Evolutionary conservation across 1,284 basidiomycete species (phyloP).

Genomic region (Erythrobasidium hasegawianum): DNA sequence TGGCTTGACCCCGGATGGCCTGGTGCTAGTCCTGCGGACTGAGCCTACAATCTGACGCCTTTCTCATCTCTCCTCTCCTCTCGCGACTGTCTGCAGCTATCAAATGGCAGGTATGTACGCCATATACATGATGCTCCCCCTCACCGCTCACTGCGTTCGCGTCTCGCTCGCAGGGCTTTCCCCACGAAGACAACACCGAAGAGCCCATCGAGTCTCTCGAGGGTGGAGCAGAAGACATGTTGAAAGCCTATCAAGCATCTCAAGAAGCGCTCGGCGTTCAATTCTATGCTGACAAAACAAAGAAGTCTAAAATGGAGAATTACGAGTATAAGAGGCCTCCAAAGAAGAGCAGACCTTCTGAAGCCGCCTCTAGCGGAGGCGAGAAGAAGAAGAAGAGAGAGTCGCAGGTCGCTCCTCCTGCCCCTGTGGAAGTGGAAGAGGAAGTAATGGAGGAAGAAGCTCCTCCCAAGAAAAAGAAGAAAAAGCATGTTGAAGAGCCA

Average conservation of each 20-base stretch:
- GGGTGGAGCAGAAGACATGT: constrained; percentile 17
- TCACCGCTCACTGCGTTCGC: no score
- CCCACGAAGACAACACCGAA: constrained; percentile 10
- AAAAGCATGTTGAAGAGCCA: not conserved
- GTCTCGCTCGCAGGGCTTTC: constrained; percentile 29
- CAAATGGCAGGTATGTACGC: no score
- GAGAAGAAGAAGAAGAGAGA: not conserved
- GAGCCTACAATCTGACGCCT: no score
- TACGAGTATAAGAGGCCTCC: not conserved
- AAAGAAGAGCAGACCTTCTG: no score
- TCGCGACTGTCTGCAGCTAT: no score
- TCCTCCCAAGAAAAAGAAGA: constrained; percentile 15
- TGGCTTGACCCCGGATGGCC: no score
- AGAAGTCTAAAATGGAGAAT: constrained; percentile 3
- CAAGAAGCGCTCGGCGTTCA: constrained; percentile 7
- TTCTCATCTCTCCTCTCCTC: no score
- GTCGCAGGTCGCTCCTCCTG: constrained; percentile 10
- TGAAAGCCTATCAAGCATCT: not conserved
- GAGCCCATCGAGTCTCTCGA: constrained; percentile 21
- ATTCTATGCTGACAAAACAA: constrained; percentile 15
- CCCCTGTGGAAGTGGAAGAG: no score
- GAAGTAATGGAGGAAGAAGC: not conserved
- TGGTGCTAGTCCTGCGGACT: no score
- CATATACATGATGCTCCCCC: no score
- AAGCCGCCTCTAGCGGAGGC: not conserved